These are phyloP conservation scores for Auricularia heimuer DNA, from an alignment of 768 basidiomycete species.

Conservation along the genomic window DNA sequence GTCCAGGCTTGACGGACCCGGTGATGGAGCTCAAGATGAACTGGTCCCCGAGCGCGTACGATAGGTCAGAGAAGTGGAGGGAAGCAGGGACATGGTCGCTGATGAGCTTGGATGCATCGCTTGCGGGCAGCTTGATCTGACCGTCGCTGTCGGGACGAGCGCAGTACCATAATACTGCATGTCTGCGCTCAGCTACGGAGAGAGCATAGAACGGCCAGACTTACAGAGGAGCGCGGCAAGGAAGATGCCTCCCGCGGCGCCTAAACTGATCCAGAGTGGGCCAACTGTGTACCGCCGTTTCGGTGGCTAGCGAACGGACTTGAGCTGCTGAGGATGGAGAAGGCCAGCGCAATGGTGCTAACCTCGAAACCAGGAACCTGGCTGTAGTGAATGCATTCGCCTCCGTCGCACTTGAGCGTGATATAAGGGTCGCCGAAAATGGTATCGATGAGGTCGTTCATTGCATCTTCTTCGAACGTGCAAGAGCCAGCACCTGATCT, in stretches of 20 bases:
- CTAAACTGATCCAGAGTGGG: slow-evolving; percentile 68
- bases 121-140: slow-evolving; percentile 67
- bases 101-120: slow-evolving; percentile 78
- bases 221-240: slow-evolving; percentile 53
- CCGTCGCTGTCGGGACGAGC: slow-evolving; percentile 55
- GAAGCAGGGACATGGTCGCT: slow-evolving; percentile 90
- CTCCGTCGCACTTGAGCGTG: slow-evolving; percentile 74
- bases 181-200: background rate
- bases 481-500: slow-evolving; percentile 53
- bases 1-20: slow-evolving; percentile 78
- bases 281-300: slow-evolving; percentile 75
- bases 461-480: slow-evolving; percentile 89
- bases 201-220: slow-evolving; percentile 6
- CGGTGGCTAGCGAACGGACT: slow-evolving; percentile 40
- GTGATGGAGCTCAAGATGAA: slow-evolving; percentile 72
- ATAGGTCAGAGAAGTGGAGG: slow-evolving; percentile 79
- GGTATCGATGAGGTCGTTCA: slow-evolving; percentile 89
- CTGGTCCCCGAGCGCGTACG: slow-evolving; percentile 62
- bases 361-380: slow-evolving; percentile 91
- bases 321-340: background rate
- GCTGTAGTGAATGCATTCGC: slow-evolving; percentile 89
- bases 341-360: slow-evolving; percentile 13
- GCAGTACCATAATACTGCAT: slow-evolving; percentile 78
- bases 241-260: slow-evolving; percentile 67
- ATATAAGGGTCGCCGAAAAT: slow-evolving; percentile 92